Conservation (phyloP, 176 grass and related monocot species). For the Bothriochloa decipiens region DNA sequence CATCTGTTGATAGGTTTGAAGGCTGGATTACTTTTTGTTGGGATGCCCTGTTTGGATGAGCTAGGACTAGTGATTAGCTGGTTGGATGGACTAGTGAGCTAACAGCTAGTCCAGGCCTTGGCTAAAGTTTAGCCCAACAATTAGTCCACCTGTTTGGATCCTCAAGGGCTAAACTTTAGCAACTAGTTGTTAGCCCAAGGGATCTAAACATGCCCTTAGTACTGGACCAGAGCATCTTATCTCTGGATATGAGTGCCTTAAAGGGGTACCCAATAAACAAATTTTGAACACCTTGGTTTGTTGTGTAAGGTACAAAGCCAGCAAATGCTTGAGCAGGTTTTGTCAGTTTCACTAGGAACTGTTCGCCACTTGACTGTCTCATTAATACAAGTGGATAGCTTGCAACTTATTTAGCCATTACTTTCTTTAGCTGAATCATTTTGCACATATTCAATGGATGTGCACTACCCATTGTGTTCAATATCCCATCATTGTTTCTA, state of each 20-base stretch:
- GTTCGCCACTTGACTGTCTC: neutral
- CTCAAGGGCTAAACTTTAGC: no score
- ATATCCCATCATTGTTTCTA: neutral
- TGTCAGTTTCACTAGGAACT: neutral
- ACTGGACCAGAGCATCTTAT: neutral
- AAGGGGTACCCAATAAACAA: neutral
- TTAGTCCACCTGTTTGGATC: no score
- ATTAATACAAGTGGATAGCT: neutral
- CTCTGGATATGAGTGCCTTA: neutral
- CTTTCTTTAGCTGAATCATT: neutral
- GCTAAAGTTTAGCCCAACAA: no score
- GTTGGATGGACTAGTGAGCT: no score
- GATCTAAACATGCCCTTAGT: neutral
- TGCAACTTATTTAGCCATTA: neutral
- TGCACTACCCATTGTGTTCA: neutral
- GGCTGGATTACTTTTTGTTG: neutral
- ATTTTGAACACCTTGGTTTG: neutral
- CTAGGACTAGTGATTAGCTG: no score
- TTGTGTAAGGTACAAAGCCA: no score
- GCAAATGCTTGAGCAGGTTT: neutral
- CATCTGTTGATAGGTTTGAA: neutral
- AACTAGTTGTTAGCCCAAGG: no score
- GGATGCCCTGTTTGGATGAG: no score
- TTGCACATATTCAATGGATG: neutral
- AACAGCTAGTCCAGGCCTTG: no score